Base-by-base conservation (phyloP, 2,329 filamentous ascomycete genomes). In the Amauroascus niger region DNA sequence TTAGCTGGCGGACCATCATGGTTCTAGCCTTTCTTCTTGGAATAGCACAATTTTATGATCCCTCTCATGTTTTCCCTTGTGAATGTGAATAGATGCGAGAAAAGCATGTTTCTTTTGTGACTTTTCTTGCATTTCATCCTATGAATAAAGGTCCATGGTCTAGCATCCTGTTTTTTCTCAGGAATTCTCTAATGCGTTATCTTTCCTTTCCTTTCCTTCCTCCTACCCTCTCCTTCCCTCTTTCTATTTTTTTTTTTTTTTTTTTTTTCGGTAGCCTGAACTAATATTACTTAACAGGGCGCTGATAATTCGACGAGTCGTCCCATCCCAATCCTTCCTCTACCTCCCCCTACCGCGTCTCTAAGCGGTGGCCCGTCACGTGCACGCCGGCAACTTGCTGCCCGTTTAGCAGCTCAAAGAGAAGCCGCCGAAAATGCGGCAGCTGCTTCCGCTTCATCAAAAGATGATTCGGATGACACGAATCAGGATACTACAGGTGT, bases 351-450 rank as follows among this genome's bases (percentile, higher is more conserved):
- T n/a, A 86, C 82, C 20, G 84, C 87, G 30, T 88, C 89, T 11
- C 76, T 95, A 63, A 93, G 91, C 67, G 83, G 91, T 33, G 84
- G 87, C 0, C 90, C 91, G 1, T 94, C 88, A 6, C 82, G 91
- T 50, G 91, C 91, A 6, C 82, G 91, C 49, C 78, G 88, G 53
- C 88, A 95, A 68, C 79, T 97, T n/a, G 90, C 89, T n/a, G 87
- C 87, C 11, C 82, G 90, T 11, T 77, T 97, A 63, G 81, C 87
- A 1, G 80, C 86, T 70, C 86, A 88, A 60, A 81, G 83, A 60
- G 84, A 87, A 67, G 80, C 81, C 59, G 71, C 76, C 5, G 69
- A 74, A 22, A 71, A 70, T 40, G 67, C 75, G 1, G 70, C 62
- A 28, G 67, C 75, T 1, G 70, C 62, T 20, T 54, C 59, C 40